Evolutionary conservation across 2,329 filamentous ascomycete genomes (phyloP).

Genomic region (Apiospora rasikravindrae): DNA sequence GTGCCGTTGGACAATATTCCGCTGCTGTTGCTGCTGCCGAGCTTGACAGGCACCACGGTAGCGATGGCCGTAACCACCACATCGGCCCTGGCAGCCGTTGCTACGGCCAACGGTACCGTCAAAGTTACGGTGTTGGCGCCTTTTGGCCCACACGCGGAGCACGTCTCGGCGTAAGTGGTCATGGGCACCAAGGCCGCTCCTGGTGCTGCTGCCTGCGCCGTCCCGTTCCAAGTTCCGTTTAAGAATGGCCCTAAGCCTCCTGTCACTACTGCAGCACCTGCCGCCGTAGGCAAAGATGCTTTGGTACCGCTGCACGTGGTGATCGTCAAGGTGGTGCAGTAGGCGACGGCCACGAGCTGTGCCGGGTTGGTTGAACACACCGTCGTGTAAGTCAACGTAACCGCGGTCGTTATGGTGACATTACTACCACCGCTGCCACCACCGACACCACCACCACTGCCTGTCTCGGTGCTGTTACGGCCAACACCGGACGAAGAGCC

Average conservation of each 20-base stretch:
- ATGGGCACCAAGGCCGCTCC: constrained; percentile 31
- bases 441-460: not conserved
- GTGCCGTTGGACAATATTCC: not conserved
- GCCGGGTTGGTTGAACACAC: constrained; percentile 42
- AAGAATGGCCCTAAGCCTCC: not conserved
- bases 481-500: constrained; percentile 23
- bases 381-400: constrained; percentile 42
- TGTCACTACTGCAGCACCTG: not conserved
- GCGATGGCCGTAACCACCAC: constrained; percentile 27
- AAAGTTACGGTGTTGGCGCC: constrained; percentile 41
- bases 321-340: constrained; percentile 39
- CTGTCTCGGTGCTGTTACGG: constrained; percentile 29
- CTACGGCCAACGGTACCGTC: constrained; percentile 37
- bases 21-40: constrained; percentile 5
- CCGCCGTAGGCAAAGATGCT: not conserved
- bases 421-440: not conserved
- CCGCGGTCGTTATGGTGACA: constrained; percentile 30
- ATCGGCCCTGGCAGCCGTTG: constrained; percentile 18
- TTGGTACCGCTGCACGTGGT: constrained; percentile 27
- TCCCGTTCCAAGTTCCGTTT: not conserved
- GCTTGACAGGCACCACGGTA: constrained; percentile 31
- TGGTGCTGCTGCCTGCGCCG: not conserved
- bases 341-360: constrained; percentile 39
- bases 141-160: constrained; percentile 38
- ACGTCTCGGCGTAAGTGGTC: constrained; percentile 36